Evolutionary conservation across 208 protist species (phyloP), one percentile per base, ranked within the genome.

Genomic region (Crithidia mellificae): DNA sequence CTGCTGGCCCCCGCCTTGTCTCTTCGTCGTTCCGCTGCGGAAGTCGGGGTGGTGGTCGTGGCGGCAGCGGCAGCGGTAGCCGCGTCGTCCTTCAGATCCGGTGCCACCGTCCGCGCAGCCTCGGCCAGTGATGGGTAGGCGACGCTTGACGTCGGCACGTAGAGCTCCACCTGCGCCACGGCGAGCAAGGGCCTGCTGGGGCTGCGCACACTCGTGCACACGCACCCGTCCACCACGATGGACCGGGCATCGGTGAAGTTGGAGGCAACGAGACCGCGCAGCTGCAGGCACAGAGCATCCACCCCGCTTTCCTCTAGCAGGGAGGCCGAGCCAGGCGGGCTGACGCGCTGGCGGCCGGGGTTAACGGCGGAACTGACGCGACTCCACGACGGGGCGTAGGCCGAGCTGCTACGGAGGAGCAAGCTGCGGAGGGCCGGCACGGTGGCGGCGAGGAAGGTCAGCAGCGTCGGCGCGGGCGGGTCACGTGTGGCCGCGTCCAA

Each of bases 291-390:
- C 63, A 76, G 46, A 17, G 63, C 70, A 36, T 76, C 63, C 22
- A 54, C 63, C 19, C 70, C 54, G 29, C 24, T 51, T 22, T 76
- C 70, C 56, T 69, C 70, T 4, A 76, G 63, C 56, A 76, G 61
- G 30, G 62, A 12, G 7, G 56, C 44, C 17, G 63, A 63, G 5
- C 27, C 39, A 3, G 50, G 39, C 29, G n/a, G 20, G 2, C 32
- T 22, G 2, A 25, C 14, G 46, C 44, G 46, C 34, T 53, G 59
- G 4, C 59, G 47, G 19, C 1, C 24, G 9, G 29, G 29, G 34
- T 55, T 65, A 0, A 25, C n/a, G 3, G 47, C 59, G 1, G 59
- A 53, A 47, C 46, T 55, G 22, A 30, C 30, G 47, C 47, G 46
- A 15, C 58, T 63, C 58, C 41, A 22, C 15, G 58, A 3, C 1